Evolutionary conservation across 441 rosid genomes (phyloP), one percentile per base, ranked within the genome.

Genomic region (Syzygium syzygioides): DNA sequence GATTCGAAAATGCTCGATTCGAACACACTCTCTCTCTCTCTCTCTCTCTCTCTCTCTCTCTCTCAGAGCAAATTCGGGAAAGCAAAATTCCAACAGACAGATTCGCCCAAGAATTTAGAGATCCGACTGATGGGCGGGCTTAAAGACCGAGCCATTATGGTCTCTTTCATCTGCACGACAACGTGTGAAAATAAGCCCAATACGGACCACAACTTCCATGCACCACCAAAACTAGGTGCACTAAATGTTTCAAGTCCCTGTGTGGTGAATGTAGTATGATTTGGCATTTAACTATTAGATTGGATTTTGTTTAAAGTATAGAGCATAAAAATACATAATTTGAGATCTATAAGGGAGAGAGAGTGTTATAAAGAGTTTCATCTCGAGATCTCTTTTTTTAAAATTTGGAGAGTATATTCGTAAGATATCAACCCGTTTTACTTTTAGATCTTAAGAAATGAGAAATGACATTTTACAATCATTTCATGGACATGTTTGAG

Each of bases 291-390:
- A 28, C 32, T 6, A 28, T 60, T 13, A 28, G 15, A 60, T 28
- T 60, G 66, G 2, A 60, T n/a, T 62, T 62, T n/a, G 0, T 6
- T 62, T 62, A 59, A 12, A 0, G 15, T 26, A 11, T 59, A 0
- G 28, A 26, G 8, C 28, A 0, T 26, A 30, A 60, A 59, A 59
- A 60, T 5, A 28, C 6, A 28, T 0, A 60, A 0, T 28, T 60
- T 1, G 0, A 60, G 14, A 0, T 0, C 15, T 28, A 60, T 26
- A 60, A 7, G 14, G 28, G 0, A 0, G 2, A 41, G 45, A 41
- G 45, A 41, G 9, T 7, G 9, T 45, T 6, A 4, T 0, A n/a
- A 2, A 0, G 0, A 62, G 19, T 3, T 28, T 14, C 6, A n/a
- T 14, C 0, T 64, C 1, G 0, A 14, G 17, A n/a, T n/a, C 14